These are phyloP conservation scores for Allium sativum DNA, from an alignment of 106 monocot species.

Conservation along the genomic window DNA sequence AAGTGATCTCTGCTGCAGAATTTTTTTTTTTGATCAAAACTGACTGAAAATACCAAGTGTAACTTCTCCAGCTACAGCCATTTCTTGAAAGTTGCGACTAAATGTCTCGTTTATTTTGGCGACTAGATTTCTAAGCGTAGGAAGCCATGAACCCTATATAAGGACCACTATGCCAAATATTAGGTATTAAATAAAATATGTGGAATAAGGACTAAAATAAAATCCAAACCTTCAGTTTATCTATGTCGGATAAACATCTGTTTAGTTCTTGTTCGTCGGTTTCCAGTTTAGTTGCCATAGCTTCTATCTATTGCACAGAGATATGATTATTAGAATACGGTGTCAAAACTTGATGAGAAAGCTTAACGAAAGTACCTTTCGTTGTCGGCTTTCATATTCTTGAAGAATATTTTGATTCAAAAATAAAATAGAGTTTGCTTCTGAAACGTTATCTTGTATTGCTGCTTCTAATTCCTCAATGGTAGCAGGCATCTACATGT, in stretches of 20 bases:
- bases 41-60: slow-evolving; percentile 47
- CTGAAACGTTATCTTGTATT: slow-evolving; percentile 71
- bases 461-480: slow-evolving; percentile 89
- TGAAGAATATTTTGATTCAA: slow-evolving; percentile 90
- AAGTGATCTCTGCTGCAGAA: neutral
- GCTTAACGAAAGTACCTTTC: slow-evolving; percentile 38
- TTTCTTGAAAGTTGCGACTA: slow-evolving; percentile 90
- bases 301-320: slow-evolving; percentile 45
- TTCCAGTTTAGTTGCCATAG: slow-evolving; percentile 45
- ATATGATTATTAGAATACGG: neutral
- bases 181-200: neutral
- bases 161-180: neutral
- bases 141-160: slow-evolving; percentile 73
- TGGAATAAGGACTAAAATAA: neutral
- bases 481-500: slow-evolving; percentile 78
- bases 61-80: slow-evolving; percentile 99
- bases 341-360: neutral
- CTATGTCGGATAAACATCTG: slow-evolving; percentile 55
- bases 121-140: slow-evolving; percentile 67
- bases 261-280: slow-evolving; percentile 37
- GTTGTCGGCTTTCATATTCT: slow-evolving; percentile 78
- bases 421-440: slow-evolving; percentile 90
- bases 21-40: neutral
- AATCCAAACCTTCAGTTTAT: slow-evolving; percentile 40
- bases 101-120: slow-evolving; percentile 87